Evolutionary conservation across 2,329 filamentous ascomycete species (phyloP), one percentile per base, ranked within the genome.

Genomic region (Cylindrodendrum hubeiense): DNA sequence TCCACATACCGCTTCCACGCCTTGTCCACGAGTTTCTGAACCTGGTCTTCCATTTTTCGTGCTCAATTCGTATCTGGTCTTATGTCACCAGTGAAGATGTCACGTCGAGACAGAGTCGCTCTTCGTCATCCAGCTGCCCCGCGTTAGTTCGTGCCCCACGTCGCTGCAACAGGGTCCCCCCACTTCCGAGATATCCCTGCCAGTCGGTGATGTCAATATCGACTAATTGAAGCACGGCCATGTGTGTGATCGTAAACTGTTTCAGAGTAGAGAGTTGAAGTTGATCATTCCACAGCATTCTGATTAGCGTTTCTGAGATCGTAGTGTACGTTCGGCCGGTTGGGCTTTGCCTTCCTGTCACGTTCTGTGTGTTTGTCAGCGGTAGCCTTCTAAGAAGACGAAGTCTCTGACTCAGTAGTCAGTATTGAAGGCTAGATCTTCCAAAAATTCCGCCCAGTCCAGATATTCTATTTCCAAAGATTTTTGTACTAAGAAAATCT

Each of bases 31-130:
- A 97, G 84, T 28, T 85, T 84, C 24, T 86, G 78, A 13, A 97
- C 88, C 80, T 95, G 91, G n/a, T 87, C 86, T 54, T 97, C 92
- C 94, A 97, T 97, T 60, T 67, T n/a, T 5, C 22, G 44, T 47
- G 24, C 24, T 47, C 44, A 19, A 28, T 28, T n/a, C 17, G 13
- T 12, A 24, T 28, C 12, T n/a, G 7, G 13, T 21, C 10, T 5
- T 13, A 7, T 30, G 26, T 30, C 26, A 49, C n/a, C 8, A 44
- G 9, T 4, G n/a, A 52, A 54, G 52, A 10, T 26, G 17, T 24
- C 28, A 33, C 19, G 47, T 50, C 47, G 5, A 50, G 12, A 30
- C 26, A 21, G 12, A 47, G 26, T 41, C 64, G 58, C 24, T n/a
- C n/a, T n/a, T n/a, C n/a, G n/a, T n/a, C n/a, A n/a, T n/a, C n/a